Percentiles rank a stretch among this genome's conserved stretches.
Evolutionary conservation across 805 yeast species (phyloP).

Genomic region (Monosporozyma aerobia): DNA sequence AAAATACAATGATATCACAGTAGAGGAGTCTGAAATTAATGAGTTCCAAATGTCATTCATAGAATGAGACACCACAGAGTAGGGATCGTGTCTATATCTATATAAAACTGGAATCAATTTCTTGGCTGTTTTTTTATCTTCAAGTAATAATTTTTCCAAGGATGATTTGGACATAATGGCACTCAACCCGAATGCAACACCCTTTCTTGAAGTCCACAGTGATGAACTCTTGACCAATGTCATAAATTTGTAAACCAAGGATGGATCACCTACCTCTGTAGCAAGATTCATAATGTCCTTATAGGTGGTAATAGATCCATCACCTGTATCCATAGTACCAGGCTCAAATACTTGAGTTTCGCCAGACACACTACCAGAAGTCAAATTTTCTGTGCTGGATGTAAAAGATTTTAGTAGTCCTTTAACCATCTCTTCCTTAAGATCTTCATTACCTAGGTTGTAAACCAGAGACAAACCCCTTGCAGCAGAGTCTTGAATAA

Average conservation of each 20-base stretch:
- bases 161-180: conserved; percentile 72
- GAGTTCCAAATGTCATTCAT: conserved; percentile 87
- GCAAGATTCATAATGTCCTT: conserved; percentile 83
- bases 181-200: conserved; percentile 89
- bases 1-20: conserved; percentile 45
- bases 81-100: conserved; percentile 82
- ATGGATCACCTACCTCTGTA: conserved; percentile 91
- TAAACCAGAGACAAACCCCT: conserved; percentile 77
- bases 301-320: conserved; percentile 83
- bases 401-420: conserved; percentile 71
- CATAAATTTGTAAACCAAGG: conserved; percentile 90
- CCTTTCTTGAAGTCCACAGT: conserved; percentile 86
- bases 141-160: conserved; percentile 49
- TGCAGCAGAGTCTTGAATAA: conserved; percentile 87
- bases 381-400: conserved; percentile 34
- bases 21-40: conserved; percentile 47
- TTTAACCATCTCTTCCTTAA: conserved; percentile 65
- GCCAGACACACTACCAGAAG: conserved; percentile 60
- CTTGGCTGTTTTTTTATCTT: conserved; percentile 45
- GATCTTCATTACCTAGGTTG: conserved; percentile 59
- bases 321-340: conserved; percentile 69
- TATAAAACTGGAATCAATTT: conserved; percentile 72
- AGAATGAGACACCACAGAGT: conserved; percentile 57
- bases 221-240: conserved; percentile 80
- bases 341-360: conserved; percentile 83